These are phyloP conservation scores for Leccinum arenicola DNA, from an alignment of 768 basidiomycete species.

Conservation along the genomic window DNA sequence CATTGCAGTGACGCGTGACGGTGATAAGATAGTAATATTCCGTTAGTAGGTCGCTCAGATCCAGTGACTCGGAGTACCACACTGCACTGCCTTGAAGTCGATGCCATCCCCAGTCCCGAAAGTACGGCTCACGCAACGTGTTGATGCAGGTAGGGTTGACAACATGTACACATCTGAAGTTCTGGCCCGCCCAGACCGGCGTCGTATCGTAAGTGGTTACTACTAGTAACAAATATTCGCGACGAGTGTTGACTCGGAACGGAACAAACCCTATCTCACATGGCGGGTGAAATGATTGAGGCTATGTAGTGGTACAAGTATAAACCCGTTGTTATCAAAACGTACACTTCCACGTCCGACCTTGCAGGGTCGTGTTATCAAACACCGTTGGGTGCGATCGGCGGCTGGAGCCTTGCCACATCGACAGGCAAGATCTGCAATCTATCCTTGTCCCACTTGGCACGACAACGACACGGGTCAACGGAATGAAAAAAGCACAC, in stretches of 20 bases:
- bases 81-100: too few relatives aligned
- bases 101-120: not conserved
- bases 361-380: not conserved
- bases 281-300: not conserved
- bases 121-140: constrained; percentile 5
- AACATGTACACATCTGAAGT: not conserved
- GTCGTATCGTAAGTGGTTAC: not conserved
- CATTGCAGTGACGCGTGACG: too few relatives aligned
- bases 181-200: not conserved
- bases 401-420: constrained; percentile 25
- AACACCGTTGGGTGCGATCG: not conserved
- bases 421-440: constrained; percentile 47
- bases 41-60: too few relatives aligned
- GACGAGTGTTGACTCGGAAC: too few relatives aligned
- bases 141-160: not conserved
- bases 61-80: not conserved
- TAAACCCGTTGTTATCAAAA: not conserved
- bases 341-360: not conserved
- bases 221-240: too few relatives aligned
- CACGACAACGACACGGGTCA: not conserved
- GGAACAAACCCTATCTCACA: not conserved
- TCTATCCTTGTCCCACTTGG: constrained; percentile 58
- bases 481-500: not conserved
- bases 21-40: not conserved
- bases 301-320: not conserved